A percentile compares a stretch with the other conserved stretches of the same genome.
Evolutionary conservation across 345 rosid genomes (phyloP).

Genomic region (Camelina hispida): DNA sequence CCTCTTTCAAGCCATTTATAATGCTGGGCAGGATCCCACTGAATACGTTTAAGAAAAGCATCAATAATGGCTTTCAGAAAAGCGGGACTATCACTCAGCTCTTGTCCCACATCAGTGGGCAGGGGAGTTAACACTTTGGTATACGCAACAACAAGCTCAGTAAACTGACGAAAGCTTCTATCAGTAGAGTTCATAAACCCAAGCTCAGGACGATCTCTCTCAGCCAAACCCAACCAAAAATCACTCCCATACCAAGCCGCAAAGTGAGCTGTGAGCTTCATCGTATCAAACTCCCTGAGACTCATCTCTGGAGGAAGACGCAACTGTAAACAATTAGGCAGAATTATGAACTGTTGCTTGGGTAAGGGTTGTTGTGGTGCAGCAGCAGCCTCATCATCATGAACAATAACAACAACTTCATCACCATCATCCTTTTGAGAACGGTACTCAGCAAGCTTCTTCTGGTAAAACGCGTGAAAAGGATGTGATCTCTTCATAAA

Average conservation of each 20-base stretch:
- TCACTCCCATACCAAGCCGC: background rate
- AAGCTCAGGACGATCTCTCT: background rate
- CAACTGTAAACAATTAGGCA: background rate
- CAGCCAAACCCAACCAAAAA: background rate
- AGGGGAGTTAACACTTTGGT: background rate
- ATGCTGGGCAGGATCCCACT: background rate
- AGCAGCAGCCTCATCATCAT: background rate
- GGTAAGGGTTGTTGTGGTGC: too few relatives aligned
- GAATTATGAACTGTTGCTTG: background rate
- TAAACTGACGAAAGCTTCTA: background rate
- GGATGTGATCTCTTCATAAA: conserved; percentile 67
- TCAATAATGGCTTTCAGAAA: background rate
- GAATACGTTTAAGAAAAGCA: background rate
- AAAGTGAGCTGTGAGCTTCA: conserved; percentile 12
- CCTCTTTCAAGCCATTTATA: background rate
- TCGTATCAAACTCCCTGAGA: background rate
- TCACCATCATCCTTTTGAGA: conserved; percentile 49
- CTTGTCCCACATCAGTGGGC: background rate
- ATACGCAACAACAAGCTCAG: background rate
- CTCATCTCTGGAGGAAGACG: background rate
- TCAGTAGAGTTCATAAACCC: background rate
- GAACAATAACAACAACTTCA: background rate
- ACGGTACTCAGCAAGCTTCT: conserved; percentile 62
- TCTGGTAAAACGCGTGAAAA: conserved; percentile 71
- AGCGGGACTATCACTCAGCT: background rate